Evolutionary conservation across 805 yeast species (phyloP).

Genomic region (Saturnispora quitensis): DNA sequence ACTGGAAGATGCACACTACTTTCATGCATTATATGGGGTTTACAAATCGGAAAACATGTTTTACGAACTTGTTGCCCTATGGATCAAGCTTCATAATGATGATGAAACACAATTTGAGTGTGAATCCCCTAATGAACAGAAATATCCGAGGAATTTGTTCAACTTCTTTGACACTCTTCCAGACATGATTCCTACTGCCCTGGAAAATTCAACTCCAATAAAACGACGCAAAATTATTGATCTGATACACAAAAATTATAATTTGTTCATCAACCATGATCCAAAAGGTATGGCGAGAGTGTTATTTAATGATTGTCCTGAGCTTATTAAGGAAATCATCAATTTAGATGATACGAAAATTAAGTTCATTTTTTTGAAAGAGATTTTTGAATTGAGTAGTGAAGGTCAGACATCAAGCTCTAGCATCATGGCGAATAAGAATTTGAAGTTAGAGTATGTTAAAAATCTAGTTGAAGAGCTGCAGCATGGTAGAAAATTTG

Average conservation of each 20-base stretch:
- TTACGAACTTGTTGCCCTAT: constrained; percentile 44
- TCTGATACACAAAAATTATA: constrained; percentile 25
- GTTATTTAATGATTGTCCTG: constrained; percentile 30
- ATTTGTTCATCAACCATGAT: constrained; percentile 23
- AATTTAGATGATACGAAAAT: constrained; percentile 20
- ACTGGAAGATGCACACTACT: constrained; percentile 46
- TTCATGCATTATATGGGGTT: constrained; percentile 47
- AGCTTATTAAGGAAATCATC: constrained; percentile 32
- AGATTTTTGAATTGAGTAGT: constrained; percentile 22
- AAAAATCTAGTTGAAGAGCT: constrained; percentile 1
- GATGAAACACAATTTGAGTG: not conserved
- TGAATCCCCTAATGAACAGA: constrained; percentile 1
- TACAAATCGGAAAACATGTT: constrained; percentile 46
- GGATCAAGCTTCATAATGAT: constrained; percentile 30
- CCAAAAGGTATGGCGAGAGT: constrained; percentile 29
- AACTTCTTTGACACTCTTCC: constrained; percentile 27
- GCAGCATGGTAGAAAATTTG: not conserved
- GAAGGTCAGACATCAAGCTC: constrained; percentile 19
- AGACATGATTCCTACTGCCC: constrained; percentile 21
- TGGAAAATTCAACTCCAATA: constrained; percentile 10
- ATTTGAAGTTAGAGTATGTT: constrained; percentile 9
- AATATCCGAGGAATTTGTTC: constrained; percentile 4
- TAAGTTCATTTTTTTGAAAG: constrained; percentile 28
- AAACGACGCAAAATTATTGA: constrained; percentile 20
- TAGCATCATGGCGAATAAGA: constrained; percentile 21